phyloP scores from a whole-genome alignment of 2,329 filamentous ascomycete genomes.

The Fusarium sp. region DNA sequence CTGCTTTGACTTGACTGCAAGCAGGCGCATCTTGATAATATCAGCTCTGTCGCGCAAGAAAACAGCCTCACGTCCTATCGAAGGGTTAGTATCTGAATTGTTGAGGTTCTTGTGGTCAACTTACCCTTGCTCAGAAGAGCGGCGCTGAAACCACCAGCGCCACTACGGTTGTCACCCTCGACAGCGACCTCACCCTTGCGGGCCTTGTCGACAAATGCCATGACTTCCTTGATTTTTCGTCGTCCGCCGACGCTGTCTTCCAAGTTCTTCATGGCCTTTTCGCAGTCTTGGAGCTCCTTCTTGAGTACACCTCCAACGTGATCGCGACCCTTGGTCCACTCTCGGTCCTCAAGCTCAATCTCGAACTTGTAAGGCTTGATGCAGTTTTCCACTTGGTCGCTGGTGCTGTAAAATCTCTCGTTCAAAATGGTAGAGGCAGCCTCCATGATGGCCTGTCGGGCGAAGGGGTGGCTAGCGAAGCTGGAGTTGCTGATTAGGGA shows the following conservation, averaged over 20 bases:
- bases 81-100: constrained; percentile 42
- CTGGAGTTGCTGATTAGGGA: constrained; percentile 81
- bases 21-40: constrained; percentile 88
- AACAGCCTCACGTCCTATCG: constrained; percentile 84
- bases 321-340: constrained; percentile 88
- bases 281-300: constrained; percentile 86
- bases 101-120: constrained; percentile 32
- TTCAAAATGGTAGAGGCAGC: constrained; percentile 91
- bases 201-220: constrained; percentile 90
- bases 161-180: constrained; percentile 84
- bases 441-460: constrained; percentile 90
- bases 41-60: constrained; percentile 94
- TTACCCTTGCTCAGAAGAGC: constrained; percentile 85
- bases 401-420: constrained; percentile 95
- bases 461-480: constrained; percentile 91
- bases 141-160: constrained; percentile 93
- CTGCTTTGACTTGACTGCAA: constrained; percentile 90
- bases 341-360: constrained; percentile 90
- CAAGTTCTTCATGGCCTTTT: constrained; percentile 78
- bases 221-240: constrained; percentile 88
- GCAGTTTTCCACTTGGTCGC: constrained; percentile 97
- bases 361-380: constrained; percentile 99
- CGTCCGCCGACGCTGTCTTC: constrained; percentile 84
- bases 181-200: constrained; percentile 86
- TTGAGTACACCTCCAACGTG: constrained; percentile 86